phyloP scores from a whole-genome alignment of 1,284 basidiomycete species.

The Neotropicomus parvogracilis region DNA sequence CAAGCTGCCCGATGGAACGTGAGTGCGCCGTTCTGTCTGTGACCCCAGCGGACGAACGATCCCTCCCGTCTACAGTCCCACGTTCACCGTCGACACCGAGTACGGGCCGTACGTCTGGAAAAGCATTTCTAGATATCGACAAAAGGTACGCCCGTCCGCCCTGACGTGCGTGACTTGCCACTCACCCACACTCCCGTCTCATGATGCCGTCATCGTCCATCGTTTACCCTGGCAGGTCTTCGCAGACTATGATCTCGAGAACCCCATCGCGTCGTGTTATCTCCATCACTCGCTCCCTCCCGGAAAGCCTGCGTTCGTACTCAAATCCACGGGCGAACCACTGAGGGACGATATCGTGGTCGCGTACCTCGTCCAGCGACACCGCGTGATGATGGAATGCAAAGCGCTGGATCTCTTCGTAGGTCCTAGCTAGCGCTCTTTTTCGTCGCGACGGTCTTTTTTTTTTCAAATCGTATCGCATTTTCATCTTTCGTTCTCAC shows the following conservation, averaged over 20 bases:
- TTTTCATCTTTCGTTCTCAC: no score
- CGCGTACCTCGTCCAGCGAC: constrained; percentile 28
- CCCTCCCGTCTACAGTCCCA: constrained; percentile 6
- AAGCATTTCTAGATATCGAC: constrained; percentile 19
- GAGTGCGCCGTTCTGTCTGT: constrained; percentile 4
- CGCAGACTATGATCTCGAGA: constrained; percentile 25
- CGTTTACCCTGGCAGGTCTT: constrained; percentile 25
- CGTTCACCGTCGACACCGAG: constrained; percentile 23
- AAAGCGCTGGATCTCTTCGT: constrained; percentile 27
- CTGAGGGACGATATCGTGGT: constrained; percentile 30
- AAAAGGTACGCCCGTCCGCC: constrained; percentile 16
- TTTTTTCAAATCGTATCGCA: no score
- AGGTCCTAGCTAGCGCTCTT: constrained; percentile 14
- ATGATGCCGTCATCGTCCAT: neutral
- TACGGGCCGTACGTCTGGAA: constrained; percentile 29
- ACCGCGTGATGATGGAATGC: constrained; percentile 25
- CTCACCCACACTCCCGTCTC: neutral
- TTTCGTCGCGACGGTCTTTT: no score
- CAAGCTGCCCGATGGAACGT: constrained; percentile 25
- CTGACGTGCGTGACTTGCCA: no score
- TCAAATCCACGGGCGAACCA: constrained; percentile 25
- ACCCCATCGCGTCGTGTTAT: constrained; percentile 23
- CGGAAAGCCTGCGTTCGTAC: constrained; percentile 20
- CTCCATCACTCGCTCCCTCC: constrained; percentile 11
- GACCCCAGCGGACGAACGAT: neutral